Percentiles rank a stretch among this genome's conserved stretches.
phyloP scores from a whole-genome alignment of 2,329 filamentous ascomycete species.

The Trichoderma atrobrunneum region DNA sequence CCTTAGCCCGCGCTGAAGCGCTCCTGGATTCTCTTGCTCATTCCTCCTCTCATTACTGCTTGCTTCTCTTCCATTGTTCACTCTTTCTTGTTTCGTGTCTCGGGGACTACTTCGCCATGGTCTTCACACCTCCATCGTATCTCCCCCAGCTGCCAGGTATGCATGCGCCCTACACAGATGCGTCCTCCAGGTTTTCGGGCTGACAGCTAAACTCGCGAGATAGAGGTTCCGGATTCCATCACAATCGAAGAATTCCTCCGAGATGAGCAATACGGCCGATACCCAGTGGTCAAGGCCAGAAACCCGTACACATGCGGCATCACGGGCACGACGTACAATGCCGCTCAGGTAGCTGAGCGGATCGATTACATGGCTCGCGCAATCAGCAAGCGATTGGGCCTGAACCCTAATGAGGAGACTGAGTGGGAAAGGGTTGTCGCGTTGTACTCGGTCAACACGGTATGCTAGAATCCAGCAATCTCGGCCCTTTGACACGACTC shows the following conservation, averaged over 20 bases:
- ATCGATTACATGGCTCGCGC: constrained; percentile 66
- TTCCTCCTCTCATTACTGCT: neutral
- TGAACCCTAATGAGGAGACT: constrained; percentile 64
- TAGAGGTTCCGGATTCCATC: constrained; percentile 68
- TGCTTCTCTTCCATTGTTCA: too few relatives aligned
- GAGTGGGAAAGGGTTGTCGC: constrained; percentile 81
- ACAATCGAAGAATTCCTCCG: constrained; percentile 75
- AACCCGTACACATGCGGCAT: constrained; percentile 77
- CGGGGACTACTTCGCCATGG: constrained; percentile 36
- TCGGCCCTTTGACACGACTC: neutral
- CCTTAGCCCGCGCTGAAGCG: neutral
- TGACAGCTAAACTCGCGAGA: neutral
- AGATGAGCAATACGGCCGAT: constrained; percentile 66
- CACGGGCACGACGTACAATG: constrained; percentile 64
- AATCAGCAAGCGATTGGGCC: constrained; percentile 68
- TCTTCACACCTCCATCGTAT: constrained; percentile 61
- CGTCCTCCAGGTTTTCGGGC: constrained; percentile 1
- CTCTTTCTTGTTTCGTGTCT: neutral
- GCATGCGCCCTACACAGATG: neutral
- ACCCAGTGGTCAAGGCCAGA: constrained; percentile 58
- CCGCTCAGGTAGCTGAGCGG: constrained; percentile 60
- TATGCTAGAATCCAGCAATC: constrained; percentile 36
- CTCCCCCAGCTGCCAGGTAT: constrained; percentile 42
- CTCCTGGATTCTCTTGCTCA: neutral
- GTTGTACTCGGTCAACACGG: constrained; percentile 78